Percentiles rank a stretch among this genome's conserved stretches.
Conservation (phyloP, 306 rosid species). For the Albizia julibrissin region DNA sequence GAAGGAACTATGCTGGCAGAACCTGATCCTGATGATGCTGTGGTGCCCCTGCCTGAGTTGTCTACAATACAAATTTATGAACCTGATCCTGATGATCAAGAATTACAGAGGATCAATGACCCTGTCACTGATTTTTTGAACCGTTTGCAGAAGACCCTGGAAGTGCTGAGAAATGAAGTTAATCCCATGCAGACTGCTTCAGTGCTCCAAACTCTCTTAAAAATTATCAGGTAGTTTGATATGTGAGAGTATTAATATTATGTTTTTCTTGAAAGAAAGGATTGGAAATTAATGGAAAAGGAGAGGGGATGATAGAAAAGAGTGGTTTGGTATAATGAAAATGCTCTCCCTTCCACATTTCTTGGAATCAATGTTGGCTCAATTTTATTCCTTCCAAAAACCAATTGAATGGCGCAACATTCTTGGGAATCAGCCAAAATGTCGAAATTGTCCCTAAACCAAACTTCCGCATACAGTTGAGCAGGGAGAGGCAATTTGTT, state of each 20-base stretch:
- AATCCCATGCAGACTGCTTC: slow-evolving; percentile 52
- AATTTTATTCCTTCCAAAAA: background rate
- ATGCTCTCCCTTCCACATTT: background rate
- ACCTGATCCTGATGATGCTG: slow-evolving; percentile 58
- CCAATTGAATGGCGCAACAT: background rate
- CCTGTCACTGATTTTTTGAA: slow-evolving; percentile 60
- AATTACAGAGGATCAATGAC: slow-evolving; percentile 78
- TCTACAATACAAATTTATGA: slow-evolving; percentile 59
- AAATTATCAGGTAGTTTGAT: slow-evolving; percentile 66
- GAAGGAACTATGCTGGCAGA: slow-evolving; percentile 40
- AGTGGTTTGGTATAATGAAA: background rate
- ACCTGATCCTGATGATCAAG: slow-evolving; percentile 88
- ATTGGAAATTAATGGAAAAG: background rate
- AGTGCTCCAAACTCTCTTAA: slow-evolving; percentile 70
- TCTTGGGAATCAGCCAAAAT: background rate
- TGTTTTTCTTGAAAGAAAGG: background rate
- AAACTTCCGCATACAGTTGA: background rate
- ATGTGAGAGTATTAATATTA: background rate
- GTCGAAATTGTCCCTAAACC: too few species aligned
- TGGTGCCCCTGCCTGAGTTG: slow-evolving; percentile 39
- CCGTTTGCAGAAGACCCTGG: slow-evolving; percentile 64
- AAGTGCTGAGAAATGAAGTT: slow-evolving; percentile 62
- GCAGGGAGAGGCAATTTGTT: background rate
- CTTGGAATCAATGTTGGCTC: background rate
- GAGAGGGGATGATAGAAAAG: background rate